A percentile compares a stretch with the other conserved stretches of the same genome.
Evolutionary conservation across 169 alveolate genomes (phyloP).

Genomic region (Babesia microti): DNA sequence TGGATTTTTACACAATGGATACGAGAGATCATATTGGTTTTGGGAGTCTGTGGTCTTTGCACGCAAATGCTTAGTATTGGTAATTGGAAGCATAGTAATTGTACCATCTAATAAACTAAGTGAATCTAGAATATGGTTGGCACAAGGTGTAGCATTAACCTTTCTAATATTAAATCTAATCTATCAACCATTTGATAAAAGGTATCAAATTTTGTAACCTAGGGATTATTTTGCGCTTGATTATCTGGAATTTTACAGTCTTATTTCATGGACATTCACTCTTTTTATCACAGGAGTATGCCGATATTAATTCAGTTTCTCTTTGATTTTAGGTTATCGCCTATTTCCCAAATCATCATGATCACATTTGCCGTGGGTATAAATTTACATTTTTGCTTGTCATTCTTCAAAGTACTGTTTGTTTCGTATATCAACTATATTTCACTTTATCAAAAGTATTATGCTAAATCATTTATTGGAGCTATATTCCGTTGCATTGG

Average conservation of each 20-base stretch:
- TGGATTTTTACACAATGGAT: conserved; percentile 73
- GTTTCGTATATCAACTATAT: conserved; percentile 14
- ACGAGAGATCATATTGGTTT: conserved; percentile 63
- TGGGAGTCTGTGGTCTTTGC: conserved; percentile 72
- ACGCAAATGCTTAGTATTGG: conserved; percentile 57
- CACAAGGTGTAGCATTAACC: conserved; percentile 56
- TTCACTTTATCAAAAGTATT: not conserved
- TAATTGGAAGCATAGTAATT: conserved; percentile 56
- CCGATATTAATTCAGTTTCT: conserved; percentile 4
- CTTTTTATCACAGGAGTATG: conserved; percentile 24
- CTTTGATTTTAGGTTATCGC: conserved; percentile 11
- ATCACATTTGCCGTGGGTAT: conserved; percentile 1
- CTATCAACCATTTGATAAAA: conserved; percentile 67
- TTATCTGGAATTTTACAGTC: conserved; percentile 51
- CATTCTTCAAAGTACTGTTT: conserved; percentile 7
- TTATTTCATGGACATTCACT: conserved; percentile 53
- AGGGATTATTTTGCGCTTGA: conserved; percentile 51
- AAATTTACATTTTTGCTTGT: conserved; percentile 8
- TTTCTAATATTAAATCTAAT: conserved; percentile 56
- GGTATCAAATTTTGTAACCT: conserved; percentile 18
- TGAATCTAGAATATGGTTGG: conserved; percentile 57
- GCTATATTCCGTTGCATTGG: conserved; percentile 8
- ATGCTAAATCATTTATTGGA: conserved; percentile 3
- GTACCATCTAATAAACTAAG: conserved; percentile 53
- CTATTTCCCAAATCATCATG: conserved; percentile 5